Evolutionary conservation across 2,329 filamentous ascomycete species (phyloP), one percentile per base, ranked within the genome.

Genomic region (Coniochaeta sp.): DNA sequence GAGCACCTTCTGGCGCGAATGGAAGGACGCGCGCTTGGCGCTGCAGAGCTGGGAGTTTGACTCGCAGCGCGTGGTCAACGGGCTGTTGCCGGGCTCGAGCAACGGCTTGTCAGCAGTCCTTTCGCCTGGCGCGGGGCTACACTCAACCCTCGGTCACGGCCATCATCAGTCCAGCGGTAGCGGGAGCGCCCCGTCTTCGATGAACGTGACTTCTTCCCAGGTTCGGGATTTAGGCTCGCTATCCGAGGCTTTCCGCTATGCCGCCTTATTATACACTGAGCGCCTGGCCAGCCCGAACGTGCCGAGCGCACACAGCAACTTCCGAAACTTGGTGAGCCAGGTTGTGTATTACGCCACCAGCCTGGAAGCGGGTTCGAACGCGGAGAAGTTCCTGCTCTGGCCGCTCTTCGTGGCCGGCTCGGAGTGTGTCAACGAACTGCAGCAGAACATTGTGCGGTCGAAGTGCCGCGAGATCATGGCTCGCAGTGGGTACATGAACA

Each of bases 401-500:
- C 91, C 92, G 3, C 78, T 96, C 3, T 96, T 96, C 65, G 86
- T 96, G 50, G 85, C 87, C 1, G 91, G 91, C 18, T 91, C 89
- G 20, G 92, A 96, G 71, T 95, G 90, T 61, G 86, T 94, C 56
- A 86, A 89, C 58, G 83, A 88, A 61, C 74, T 84, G 49, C 88
- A 96, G 62, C 87, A 91, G 56, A 81, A 82, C 52, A 82, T 91
- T 53, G 86, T 96, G 50, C 83, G 91, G 50, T 78, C 82, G 58
- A 86, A 91, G 60, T 95, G 90, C 70, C 78, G 85, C 45, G 90
- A 92, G 63, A 92, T 96, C 58, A 91, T 92, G 76, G 81, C 83
- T 27, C 87, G 92, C 58, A 92, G 87, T 51, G 91, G 91, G 1
- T 96, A 96, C 70, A 89, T 91, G 76, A 96, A 96, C 70, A 96